Evolutionary conservation across 345 rosid genomes (phyloP), one percentile per base, ranked within the genome.

Genomic region (Hibiscus tridactylites): DNA sequence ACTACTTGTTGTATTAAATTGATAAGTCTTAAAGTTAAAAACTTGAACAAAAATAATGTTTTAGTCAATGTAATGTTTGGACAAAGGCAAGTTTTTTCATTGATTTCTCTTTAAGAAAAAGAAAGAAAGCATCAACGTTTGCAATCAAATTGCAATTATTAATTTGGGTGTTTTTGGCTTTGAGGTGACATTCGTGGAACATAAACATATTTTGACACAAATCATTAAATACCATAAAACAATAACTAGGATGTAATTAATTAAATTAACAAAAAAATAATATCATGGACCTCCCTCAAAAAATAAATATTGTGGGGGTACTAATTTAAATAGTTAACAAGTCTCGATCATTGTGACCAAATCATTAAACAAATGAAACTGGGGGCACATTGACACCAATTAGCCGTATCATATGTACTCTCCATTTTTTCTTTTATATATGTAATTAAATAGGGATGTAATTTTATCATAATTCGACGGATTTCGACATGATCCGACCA

Each of bases 71-170:
- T 31, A 4, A 31, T 31, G 4, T 31, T 31, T 31, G 33, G 33
- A 31, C 33, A 12, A 37, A 21, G 10, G 31, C 33, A 64, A 37
- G 9, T 39, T 19, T 39, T 39, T 0, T n/a, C 19, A 17, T 31
- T 57, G 57, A 3, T 21, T 24, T 67, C 6, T 67, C 58, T 67
- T 67, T 47, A 67, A 67, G 71, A 46, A 7, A 49, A 47, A 47
- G 68, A 16, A 42, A 42, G 52, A 50, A 64, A 19, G n/a, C 3
- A 5, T 6, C 42, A 37, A 28, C 1, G 39, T 47, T 21, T 13
- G 53, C 70, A 21, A 42, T 28, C 71, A 33, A 67, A 15, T 47
- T 46, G 47, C 71, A 66, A 53, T 66, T 46, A 66, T 24, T 46
- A 9, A 46, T 44, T 6, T 0, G 11, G 37, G 42, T 31, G 42